Conservation (phyloP, 163 green algal genomes). For the Volvox carteri region DNA sequence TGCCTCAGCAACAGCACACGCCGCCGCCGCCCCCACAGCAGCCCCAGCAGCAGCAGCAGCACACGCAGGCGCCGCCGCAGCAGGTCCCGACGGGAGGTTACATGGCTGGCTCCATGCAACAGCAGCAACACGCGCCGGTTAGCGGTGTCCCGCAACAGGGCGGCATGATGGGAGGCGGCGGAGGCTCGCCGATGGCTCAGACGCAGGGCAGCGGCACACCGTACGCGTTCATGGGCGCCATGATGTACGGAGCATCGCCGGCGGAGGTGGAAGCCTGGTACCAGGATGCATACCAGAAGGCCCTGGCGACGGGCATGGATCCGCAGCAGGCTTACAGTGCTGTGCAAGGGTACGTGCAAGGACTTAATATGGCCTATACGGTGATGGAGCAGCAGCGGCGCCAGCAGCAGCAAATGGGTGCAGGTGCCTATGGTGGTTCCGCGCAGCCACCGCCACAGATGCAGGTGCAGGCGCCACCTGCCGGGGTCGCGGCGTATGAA, state of each 20-base stretch:
- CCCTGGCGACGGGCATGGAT: conserved; percentile 53
- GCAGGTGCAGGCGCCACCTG: background rate
- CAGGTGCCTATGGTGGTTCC: background rate
- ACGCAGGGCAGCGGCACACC: background rate
- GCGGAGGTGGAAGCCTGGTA: conserved; percentile 51
- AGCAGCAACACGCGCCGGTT: background rate
- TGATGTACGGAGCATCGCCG: background rate
- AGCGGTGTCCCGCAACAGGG: background rate
- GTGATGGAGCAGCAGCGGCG: background rate
- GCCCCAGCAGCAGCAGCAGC: background rate
- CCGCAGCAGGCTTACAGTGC: conserved; percentile 50
- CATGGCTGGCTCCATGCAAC: conserved; percentile 14
- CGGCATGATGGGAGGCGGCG: background rate
- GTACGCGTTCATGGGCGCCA: background rate
- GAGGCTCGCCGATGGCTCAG: background rate
- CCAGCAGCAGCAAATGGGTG: background rate
- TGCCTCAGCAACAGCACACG: background rate
- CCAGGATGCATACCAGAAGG: conserved; percentile 51
- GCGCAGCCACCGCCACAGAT: too few relatives aligned
- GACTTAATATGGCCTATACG: conserved; percentile 41
- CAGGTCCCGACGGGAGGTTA: background rate
- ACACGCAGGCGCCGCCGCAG: background rate
- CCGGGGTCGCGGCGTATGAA: background rate
- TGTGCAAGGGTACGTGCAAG: conserved; percentile 52
- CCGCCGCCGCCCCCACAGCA: background rate